A percentile compares a stretch with the other conserved stretches of the same genome.
Evolutionary conservation across 1,139 yeast species (phyloP).

Genomic region (Suhomyces kunorum): DNA sequence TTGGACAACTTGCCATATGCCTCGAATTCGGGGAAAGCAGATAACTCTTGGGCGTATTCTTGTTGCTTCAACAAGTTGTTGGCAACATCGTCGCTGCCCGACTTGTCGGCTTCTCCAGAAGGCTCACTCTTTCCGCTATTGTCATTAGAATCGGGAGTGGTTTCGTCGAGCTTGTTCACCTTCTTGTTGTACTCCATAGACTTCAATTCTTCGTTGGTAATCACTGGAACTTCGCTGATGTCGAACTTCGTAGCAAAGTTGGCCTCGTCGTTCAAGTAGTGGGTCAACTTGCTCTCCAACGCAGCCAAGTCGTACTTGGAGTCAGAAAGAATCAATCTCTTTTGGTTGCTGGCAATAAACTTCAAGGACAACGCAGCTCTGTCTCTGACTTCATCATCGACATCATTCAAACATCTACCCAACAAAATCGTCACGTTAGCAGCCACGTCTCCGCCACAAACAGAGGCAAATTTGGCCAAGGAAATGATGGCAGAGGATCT

Average conservation of each 20-base stretch:
- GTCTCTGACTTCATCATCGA: constrained; percentile 97
- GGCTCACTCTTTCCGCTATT: constrained; percentile 17
- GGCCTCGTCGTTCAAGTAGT: constrained; percentile 63
- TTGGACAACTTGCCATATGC: constrained; percentile 75
- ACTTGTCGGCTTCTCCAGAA: constrained; percentile 19
- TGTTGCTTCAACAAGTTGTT: constrained; percentile 54
- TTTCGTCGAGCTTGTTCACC: constrained; percentile 51
- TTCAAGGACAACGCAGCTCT: constrained; percentile 87
- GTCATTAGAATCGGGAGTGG: constrained; percentile 28
- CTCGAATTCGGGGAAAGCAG: constrained; percentile 67
- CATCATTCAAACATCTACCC: constrained; percentile 81
- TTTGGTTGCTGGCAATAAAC: constrained; percentile 56
- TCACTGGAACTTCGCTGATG: constrained; percentile 60
- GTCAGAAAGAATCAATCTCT: constrained; percentile 64
- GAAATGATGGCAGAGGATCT: constrained; percentile 96
- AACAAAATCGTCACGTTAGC: constrained; percentile 74
- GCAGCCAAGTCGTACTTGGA: constrained; percentile 71
- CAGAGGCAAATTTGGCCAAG: constrained; percentile 84
- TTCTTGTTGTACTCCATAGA: constrained; percentile 60
- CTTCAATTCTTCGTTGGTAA: constrained; percentile 64
- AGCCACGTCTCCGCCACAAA: constrained; percentile 67
- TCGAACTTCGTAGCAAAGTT: constrained; percentile 71
- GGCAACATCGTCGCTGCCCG: constrained; percentile 30
- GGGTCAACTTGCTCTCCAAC: constrained; percentile 74
- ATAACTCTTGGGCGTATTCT: constrained; percentile 66